Base-by-base conservation (phyloP, 1,284 basidiomycete species). In the Cystobasidium sp. region DNA sequence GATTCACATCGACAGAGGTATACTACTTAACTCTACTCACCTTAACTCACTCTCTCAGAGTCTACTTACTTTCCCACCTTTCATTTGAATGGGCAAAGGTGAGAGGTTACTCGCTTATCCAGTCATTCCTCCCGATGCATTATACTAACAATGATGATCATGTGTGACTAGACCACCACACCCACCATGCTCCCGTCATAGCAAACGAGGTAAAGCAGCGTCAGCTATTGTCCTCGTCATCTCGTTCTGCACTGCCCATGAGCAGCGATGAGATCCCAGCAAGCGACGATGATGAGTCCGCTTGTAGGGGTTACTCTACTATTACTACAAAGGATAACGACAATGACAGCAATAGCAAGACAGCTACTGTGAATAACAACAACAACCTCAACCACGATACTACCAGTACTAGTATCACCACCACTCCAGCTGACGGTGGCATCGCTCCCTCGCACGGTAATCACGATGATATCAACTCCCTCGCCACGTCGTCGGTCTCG, bases 171-270 rank as follows among this genome's bases (percentile, higher is more conserved):
- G 64, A 66, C 51, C 51, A 66, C 51, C 51, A 31, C 49, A 6
- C 20, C 63, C 63, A 66, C 49, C 64, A 66, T 66, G 64, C 47
- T 66, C 64, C 64, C 64, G 64, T 66, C 64, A 43, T 66, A 55
- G 44, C 51, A 66, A 46, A 22, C 51, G 64, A 47, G 51, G 64
- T 52, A 24, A 43, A 53, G 49, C 49, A 55, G 49, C 64, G 31
- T 31, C 39, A 31, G 64, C 47, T 10, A 52, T 22, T n/a, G 46
- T 20, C 56, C 18, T 41, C 56, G 16, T 37, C 39, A 12, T 24
- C 16, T 8, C 31, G 53, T 20, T 39, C 14, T 14, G 31, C 64
- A n/a, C 37, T 31, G 16, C 16, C 37, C 10, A 43, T 6, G 12
- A 49, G 24, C 31, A 7, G 24, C 31, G 64, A 55, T 22, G 49